Conservation (phyloP, 768 basidiomycete genomes). For the Boletus patriciae region DNA sequence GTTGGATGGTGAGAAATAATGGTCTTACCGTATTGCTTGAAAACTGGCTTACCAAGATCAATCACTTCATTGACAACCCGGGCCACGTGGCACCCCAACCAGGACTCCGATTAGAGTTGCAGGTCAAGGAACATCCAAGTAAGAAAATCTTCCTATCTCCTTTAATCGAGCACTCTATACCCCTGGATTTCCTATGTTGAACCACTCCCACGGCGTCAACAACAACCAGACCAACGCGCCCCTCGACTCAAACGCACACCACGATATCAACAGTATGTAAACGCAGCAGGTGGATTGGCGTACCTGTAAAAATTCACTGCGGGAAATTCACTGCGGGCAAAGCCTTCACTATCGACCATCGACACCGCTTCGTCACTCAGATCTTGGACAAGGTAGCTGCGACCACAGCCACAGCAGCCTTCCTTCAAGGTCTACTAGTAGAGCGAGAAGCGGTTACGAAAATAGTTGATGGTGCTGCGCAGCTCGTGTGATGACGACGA, state of each 20-base stretch:
- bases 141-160: background rate
- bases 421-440: background rate
- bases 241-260: background rate
- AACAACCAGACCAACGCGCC: background rate
- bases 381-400: background rate
- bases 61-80: background rate
- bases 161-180: background rate
- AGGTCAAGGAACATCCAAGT: too few relatives aligned
- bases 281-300: background rate
- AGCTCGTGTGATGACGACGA: background rate
- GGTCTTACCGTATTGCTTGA: constrained; percentile 9
- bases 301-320: background rate
- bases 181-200: background rate
- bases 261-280: background rate
- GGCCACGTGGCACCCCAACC: background rate
- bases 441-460: background rate
- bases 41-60: constrained; percentile 2
- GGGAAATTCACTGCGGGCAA: background rate
- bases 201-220: background rate
- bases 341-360: background rate
- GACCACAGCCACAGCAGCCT: background rate
- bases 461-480: background rate
- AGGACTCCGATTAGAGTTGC: background rate
- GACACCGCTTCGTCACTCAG: background rate
- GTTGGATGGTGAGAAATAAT: constrained; percentile 17